Evolutionary conservation across 805 yeast genomes (phyloP), one percentile per base, ranked within the genome.

Genomic region (Starmerella vitae): DNA sequence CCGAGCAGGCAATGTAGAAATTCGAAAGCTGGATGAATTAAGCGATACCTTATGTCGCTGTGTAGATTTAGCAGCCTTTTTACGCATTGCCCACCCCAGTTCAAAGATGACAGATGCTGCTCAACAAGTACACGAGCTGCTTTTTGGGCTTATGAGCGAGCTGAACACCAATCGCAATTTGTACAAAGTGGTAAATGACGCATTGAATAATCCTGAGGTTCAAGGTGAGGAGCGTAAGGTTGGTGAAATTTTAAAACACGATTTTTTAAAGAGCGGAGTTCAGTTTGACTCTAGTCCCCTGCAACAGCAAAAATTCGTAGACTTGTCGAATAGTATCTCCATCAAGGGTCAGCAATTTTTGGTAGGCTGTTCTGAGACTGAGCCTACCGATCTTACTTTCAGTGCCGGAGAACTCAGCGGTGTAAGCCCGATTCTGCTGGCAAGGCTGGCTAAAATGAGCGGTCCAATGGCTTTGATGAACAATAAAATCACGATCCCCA

Each of bases 131-230:
- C 95, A 88, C 55, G 93, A 83, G 50, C 66, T 74, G 46, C 73
- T 88, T 80, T 88, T 78, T 58, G 93, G 85, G 53, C 86, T 78
- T 58, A 91, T 91, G 98, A 91, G 85, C 58, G 70, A 78, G 38
- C 64, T 91, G 33, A 91, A 91, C 58, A 86, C 97, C 2, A 78
- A 83, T 39, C 79, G 75, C 13, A 77, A 71, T 27, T 64, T 91
- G 21, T 83, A 76, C 52, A 58, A 63, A 34, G 72, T 71, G 33
- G 65, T 91, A 30, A 31, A 32, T 5, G 21, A 14, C 15, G 47
- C 49, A 9, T 34, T 47, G 12, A 13, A 17, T 5, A 37, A 38
- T 27, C 37, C 40, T 67, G 76, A 78, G 0, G 58, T 86, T 39
- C 57, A 63, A 2, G 61, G 60, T 32, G 98, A 91, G 58, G 96